Evolutionary conservation across 78 protist genomes (phyloP).

Genomic region (Monosiga brevicollis): DNA sequence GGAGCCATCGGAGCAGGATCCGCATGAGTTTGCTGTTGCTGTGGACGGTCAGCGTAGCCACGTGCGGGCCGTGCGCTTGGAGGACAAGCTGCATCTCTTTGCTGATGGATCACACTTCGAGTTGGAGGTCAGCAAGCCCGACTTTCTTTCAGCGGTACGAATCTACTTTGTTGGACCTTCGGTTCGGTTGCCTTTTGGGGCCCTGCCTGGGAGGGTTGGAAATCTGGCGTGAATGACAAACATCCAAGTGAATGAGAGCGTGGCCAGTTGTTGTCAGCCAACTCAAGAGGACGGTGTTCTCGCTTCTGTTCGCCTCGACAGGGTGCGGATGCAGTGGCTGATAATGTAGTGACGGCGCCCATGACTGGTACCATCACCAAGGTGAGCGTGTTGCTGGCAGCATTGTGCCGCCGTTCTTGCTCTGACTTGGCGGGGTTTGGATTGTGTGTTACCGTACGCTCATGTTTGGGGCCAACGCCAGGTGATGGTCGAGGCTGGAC

Average conservation of each 20-base stretch:
- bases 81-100: no score
- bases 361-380: conserved; percentile 18
- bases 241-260: neutral
- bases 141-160: no score
- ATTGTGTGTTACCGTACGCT: no score
- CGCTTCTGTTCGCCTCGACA: no score
- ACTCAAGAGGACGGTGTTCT: no score
- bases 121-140: no score
- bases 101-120: no score
- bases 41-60: no score
- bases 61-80: no score
- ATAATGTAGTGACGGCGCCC: neutral
- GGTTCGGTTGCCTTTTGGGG: neutral
- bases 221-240: neutral
- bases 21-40: no score
- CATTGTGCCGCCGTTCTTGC: neutral
- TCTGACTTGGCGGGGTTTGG: neutral
- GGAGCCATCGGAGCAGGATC: no score
- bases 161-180: neutral
- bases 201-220: neutral
- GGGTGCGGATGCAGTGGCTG: no score
- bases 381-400: neutral
- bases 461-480: neutral
- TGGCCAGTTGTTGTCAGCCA: neutral
- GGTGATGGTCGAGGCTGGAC: conserved; percentile 31